These are phyloP conservation scores for Stagonosporopsis vannaccii DNA, from an alignment of 2,329 filamentous ascomycete genomes.

Conservation along the genomic window DNA sequence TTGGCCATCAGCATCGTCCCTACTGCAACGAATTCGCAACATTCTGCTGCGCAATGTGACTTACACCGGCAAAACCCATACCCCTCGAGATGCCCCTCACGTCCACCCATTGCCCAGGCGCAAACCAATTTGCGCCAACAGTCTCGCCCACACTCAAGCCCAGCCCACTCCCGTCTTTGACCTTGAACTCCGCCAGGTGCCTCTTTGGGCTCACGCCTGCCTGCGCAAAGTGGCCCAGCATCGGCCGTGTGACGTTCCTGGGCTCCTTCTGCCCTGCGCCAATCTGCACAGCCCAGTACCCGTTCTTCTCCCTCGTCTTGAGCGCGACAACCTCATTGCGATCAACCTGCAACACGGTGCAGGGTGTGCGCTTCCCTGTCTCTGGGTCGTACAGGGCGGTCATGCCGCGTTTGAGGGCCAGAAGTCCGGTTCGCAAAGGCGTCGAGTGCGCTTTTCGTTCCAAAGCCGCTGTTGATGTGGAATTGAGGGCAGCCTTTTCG, in stretches of 20 bases:
- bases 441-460: constrained; percentile 64
- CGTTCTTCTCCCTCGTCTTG: constrained; percentile 81
- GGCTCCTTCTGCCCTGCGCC: constrained; percentile 78
- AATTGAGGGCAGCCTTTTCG: constrained; percentile 60
- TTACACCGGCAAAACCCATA: constrained; percentile 86
- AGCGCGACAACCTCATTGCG: constrained; percentile 86
- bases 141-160: constrained; percentile 75
- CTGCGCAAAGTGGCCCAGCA: constrained; percentile 86
- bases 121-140: constrained; percentile 89
- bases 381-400: constrained; percentile 82
- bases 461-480: constrained; percentile 66
- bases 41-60: constrained; percentile 24
- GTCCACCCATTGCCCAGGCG: constrained; percentile 89
- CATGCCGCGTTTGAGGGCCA: constrained; percentile 95
- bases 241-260: constrained; percentile 78
- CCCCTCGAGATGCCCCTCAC: constrained; percentile 79
- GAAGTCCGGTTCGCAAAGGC: constrained; percentile 76
- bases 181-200: constrained; percentile 85
- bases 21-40: too few relatives aligned
- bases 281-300: constrained; percentile 94
- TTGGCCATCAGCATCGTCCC: constrained; percentile 9
- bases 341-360: constrained; percentile 93
- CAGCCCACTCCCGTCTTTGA: constrained; percentile 75
- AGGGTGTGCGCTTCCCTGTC: constrained; percentile 78
- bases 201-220: constrained; percentile 84